Conservation (phyloP, 2,329 filamentous ascomycete genomes). For the Xylaria sp. region DNA sequence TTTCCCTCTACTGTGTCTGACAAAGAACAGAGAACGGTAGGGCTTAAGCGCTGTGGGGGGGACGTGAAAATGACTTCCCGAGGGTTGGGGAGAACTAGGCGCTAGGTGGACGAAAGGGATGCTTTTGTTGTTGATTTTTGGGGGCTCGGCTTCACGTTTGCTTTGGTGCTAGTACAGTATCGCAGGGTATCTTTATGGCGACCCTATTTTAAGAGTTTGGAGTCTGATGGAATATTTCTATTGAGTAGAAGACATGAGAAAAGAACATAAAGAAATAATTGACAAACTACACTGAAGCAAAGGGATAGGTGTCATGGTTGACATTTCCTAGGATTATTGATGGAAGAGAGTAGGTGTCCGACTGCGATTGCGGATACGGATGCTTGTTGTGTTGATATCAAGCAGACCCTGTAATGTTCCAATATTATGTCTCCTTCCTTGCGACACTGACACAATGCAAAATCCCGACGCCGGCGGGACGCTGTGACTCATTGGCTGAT, state of each 20-base stretch:
- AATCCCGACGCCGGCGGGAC: conserved; percentile 28
- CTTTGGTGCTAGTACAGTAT: conserved; percentile 9
- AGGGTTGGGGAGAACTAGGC: neutral
- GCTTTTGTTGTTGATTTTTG: conserved; percentile 2
- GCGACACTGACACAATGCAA: neutral
- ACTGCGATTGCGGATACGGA: neutral
- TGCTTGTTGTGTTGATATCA: neutral
- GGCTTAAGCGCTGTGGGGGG: neutral
- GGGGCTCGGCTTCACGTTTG: conserved; percentile 13
- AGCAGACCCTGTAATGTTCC: neutral
- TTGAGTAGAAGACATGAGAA: neutral
- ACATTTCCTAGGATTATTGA: neutral
- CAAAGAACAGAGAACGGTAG: neutral
- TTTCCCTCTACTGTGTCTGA: conserved; percentile 6
- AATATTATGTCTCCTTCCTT: neutral
- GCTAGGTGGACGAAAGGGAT: neutral
- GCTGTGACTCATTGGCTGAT: conserved; percentile 27
- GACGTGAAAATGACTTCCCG: too few species aligned
- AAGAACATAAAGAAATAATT: neutral
- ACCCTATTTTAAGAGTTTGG: conserved; percentile 1
- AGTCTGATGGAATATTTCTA: conserved; percentile 18
- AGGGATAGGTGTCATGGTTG: neutral
- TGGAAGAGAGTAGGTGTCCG: neutral
- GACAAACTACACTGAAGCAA: neutral
- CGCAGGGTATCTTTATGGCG: neutral